Conservation (phyloP, 2,329 filamentous ascomycete species). For the Pestalotiopsis sp. region DNA sequence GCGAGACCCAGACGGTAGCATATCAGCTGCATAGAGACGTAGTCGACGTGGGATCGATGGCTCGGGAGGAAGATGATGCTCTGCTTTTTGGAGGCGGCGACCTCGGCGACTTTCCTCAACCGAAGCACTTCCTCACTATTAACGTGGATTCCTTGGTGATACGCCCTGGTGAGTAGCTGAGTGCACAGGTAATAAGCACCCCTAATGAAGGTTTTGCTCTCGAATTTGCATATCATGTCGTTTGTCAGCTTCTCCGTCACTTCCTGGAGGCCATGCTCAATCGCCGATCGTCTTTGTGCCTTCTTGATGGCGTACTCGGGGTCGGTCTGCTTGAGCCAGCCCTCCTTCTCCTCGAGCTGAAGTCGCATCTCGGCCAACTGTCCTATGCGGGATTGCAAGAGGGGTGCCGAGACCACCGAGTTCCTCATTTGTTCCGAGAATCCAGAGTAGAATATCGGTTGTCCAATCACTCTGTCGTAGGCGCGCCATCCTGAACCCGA, state of each 20-base stretch:
- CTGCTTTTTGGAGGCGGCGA: conserved; percentile 84
- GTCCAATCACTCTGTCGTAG: conserved; percentile 88
- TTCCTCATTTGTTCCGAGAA: conserved; percentile 90
- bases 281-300: conserved; percentile 59
- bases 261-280: conserved; percentile 75
- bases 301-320: conserved; percentile 56
- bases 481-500: conserved; percentile 94
- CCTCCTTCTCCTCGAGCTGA: conserved; percentile 75
- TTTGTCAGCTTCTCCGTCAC: conserved; percentile 87
- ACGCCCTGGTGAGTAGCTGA: conserved; percentile 87
- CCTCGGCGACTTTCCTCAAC: conserved; percentile 77
- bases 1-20: conserved; percentile 92
- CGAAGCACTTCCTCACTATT: conserved; percentile 91
- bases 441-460: conserved; percentile 89
- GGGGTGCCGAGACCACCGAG: conserved; percentile 72
- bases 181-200: conserved; percentile 88
- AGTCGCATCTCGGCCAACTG: conserved; percentile 78
- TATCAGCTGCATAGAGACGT: conserved; percentile 91
- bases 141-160: conserved; percentile 94
- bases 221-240: conserved; percentile 99
- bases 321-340: conserved; percentile 61
- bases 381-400: conserved; percentile 74
- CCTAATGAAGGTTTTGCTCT: conserved; percentile 89
- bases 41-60: conserved; percentile 94
- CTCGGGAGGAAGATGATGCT: conserved; percentile 96